Base-by-base conservation (phyloP, 2,329 filamentous ascomycete genomes). In the Monilinia fructigena region DNA sequence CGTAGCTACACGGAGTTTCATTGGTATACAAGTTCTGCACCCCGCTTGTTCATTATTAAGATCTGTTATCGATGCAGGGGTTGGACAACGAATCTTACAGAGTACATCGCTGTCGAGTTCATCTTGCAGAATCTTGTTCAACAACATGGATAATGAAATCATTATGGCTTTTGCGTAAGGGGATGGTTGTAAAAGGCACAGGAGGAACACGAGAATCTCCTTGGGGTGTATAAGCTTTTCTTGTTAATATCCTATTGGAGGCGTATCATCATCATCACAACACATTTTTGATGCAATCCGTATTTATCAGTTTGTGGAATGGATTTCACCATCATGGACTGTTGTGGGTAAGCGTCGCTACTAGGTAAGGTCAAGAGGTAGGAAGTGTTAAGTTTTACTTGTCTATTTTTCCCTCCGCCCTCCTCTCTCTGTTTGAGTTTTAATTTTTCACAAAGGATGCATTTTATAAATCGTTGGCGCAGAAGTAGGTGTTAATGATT, bases 151-250 rank as follows among this genome's bases (percentile, higher is more conserved):
- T 12, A n/a, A 31, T 47, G 18, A 5, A 47, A 28, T 14, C 6
- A 1, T 47, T 28, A 18, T 18, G 26, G 31, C 4, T 26, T 20
- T n/a, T 35, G 7, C 20, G 18, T 23, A 59, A 35, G 42, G 56
- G 26, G 23, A 18, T 35, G 28, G 23, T 48, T 23, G 18, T n/a
- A 3, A 48, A 23, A 60, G 56, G 56, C 14, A 48, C 56, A 54
- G 63, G 53, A 65, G 63, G 53, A 65, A 40, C 58, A 65, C 38
- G 26, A 66, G 28, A 53, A 55, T 28, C 45, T n/a, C 55, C 48
- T 47, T 26, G 56, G 28, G 53, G 23, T 58, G 16, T 38, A 54
- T 47, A 12, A 54, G 5, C 31, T 35, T 2, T 54, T 6, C 42
- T 18, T 35, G 26, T 35, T 47, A 28, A 20, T 35, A n/a, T 47